Conservation (phyloP, 1,284 basidiomycete species). For the Trichosporon coremiiforme region DNA sequence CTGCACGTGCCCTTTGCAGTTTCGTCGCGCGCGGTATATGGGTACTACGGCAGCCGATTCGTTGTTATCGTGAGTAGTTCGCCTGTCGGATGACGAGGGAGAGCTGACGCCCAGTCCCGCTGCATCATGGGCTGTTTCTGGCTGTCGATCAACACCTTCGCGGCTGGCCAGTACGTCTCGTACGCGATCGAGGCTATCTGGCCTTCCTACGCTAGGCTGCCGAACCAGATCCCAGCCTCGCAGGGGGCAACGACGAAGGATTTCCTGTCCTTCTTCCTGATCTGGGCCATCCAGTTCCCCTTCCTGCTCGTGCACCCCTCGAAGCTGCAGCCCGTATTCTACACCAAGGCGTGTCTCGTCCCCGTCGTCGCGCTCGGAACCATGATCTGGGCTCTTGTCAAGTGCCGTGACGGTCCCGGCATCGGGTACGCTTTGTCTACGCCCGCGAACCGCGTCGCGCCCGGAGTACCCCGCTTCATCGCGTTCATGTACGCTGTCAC, state of each 20-base stretch:
- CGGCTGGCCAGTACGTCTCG: slow-evolving; percentile 38
- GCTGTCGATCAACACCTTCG: slow-evolving; percentile 65
- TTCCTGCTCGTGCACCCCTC: slow-evolving; percentile 73
- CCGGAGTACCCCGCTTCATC: slow-evolving; percentile 25
- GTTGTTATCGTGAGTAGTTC: slow-evolving; percentile 65
- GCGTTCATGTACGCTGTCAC: slow-evolving; percentile 33
- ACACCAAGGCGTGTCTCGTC: slow-evolving; percentile 64
- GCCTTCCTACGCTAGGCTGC: slow-evolving; percentile 33
- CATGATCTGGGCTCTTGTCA: slow-evolving; percentile 63
- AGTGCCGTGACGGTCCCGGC: slow-evolving; percentile 53
- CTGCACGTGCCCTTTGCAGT: slow-evolving; percentile 69
- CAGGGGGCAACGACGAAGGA: slow-evolving; percentile 56
- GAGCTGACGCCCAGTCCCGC: slow-evolving; percentile 21
- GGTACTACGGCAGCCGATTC: slow-evolving; percentile 61
- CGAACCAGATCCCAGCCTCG: slow-evolving; percentile 31
- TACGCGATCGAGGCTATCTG: slow-evolving; percentile 37
- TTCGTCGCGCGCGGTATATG: slow-evolving; percentile 71
- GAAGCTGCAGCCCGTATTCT: slow-evolving; percentile 69
- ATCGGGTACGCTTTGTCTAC: slow-evolving; percentile 60
- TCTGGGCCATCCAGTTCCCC: slow-evolving; percentile 63
- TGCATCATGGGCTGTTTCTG: slow-evolving; percentile 69
- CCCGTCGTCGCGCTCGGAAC: slow-evolving; percentile 68
- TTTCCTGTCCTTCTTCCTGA: slow-evolving; percentile 67
- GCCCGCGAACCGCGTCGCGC: slow-evolving; percentile 20
- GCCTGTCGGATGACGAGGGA: too few species aligned